Conservation (phyloP, 2,329 filamentous ascomycete species). For the Scytalidium sp. region DNA sequence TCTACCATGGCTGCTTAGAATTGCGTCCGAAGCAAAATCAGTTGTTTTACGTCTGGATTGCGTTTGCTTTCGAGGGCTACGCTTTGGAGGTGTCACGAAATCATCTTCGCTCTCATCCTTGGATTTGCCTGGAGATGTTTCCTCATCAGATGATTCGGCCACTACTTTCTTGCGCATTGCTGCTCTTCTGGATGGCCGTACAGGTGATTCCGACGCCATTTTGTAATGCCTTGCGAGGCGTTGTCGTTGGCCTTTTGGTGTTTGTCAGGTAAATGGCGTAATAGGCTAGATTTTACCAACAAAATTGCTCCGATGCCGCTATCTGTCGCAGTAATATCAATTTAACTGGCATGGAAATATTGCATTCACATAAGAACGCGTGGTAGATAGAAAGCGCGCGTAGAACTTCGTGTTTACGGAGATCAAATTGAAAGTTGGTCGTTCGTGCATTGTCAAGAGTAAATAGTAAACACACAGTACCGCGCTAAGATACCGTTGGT, state of each 20-base stretch:
- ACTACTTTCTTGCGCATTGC: conserved; percentile 68
- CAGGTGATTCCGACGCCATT: conserved; percentile 31
- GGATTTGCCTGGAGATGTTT: conserved; percentile 60
- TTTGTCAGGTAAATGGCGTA: too few species aligned
- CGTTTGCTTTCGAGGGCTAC: conserved; percentile 52
- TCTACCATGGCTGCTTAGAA: conserved; percentile 33
- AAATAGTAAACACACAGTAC: not conserved
- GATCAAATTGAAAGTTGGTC: not conserved
- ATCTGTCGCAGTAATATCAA: too few species aligned
- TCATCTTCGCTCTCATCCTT: conserved; percentile 70
- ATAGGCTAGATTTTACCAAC: too few species aligned
- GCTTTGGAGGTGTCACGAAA: conserved; percentile 64
- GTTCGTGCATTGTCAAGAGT: not conserved
- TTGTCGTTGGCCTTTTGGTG: not conserved
- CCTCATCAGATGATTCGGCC: conserved; percentile 72
- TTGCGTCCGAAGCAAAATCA: conserved; percentile 21
- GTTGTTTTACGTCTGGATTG: conserved; percentile 46
- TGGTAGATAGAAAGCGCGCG: not conserved
- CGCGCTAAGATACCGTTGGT: not conserved
- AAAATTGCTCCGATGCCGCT: too few species aligned
- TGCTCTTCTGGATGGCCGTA: conserved; percentile 57
- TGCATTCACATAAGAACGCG: not conserved
- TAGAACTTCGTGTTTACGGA: not conserved
- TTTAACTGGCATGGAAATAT: not conserved
- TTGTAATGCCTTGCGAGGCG: not conserved